Evolutionary conservation across 768 basidiomycete genomes (phyloP).

Genomic region (Macrolepiota albuminosa): DNA sequence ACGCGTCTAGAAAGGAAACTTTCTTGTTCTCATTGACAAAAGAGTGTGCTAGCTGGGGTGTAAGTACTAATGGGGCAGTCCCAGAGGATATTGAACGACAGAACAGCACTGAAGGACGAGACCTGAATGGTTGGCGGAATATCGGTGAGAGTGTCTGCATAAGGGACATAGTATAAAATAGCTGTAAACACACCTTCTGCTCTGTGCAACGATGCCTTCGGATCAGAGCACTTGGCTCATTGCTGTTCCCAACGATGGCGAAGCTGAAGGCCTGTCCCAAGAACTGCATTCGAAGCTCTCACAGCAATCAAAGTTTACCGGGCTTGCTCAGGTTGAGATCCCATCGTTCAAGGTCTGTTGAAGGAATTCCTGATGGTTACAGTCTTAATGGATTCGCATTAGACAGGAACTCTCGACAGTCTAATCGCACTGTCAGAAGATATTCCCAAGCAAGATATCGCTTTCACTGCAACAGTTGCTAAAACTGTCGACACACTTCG

Average conservation of each 20-base stretch:
- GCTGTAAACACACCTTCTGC: conserved; percentile 16
- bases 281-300: conserved; percentile 61
- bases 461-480: conserved; percentile 83
- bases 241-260: conserved; percentile 81
- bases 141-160: conserved; percentile 6
- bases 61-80: conserved; percentile 44
- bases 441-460: conserved; percentile 85
- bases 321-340: conserved; percentile 63
- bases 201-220: conserved; percentile 67
- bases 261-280: conserved; percentile 69
- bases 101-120: conserved; percentile 8
- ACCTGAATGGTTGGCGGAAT: background rate
- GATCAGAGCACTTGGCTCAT: conserved; percentile 95
- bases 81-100: conserved; percentile 33
- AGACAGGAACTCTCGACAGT: conserved; percentile 93
- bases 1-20: conserved; percentile 63
- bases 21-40: conserved; percentile 21
- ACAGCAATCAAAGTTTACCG: conserved; percentile 50
- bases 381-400: conserved; percentile 13
- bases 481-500: conserved; percentile 94
- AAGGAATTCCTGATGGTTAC: background rate
- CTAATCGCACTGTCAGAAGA: conserved; percentile 89
- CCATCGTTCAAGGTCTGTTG: conserved; percentile 84
- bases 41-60: conserved; percentile 43
- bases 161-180: conserved; percentile 10